Conservation (phyloP, 768 basidiomycete species). For the Tulasnella sp. region DNA sequence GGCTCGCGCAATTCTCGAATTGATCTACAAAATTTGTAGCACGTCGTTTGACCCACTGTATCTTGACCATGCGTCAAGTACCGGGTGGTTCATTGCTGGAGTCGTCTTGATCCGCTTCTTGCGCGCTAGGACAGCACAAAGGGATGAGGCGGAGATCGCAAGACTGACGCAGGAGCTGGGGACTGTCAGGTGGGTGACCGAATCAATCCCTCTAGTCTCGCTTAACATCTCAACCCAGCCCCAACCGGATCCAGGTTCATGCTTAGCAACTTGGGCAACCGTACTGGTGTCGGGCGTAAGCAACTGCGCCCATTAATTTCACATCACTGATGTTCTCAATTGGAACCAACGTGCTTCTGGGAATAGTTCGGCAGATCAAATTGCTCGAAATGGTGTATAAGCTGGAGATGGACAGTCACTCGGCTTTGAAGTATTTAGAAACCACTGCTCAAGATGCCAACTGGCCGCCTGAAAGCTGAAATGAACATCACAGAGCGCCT, state of each 20-base stretch:
- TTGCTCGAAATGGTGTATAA: not conserved
- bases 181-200: not conserved
- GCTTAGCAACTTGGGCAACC: slow-evolving; percentile 4
- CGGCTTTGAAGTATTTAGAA: too few relatives aligned
- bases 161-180: slow-evolving; percentile 2
- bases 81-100: slow-evolving; percentile 9
- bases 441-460: too few relatives aligned
- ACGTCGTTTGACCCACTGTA: slow-evolving; percentile 12
- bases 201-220: not conserved
- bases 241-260: slow-evolving; percentile 4
- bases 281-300: slow-evolving; percentile 6
- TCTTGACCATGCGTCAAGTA: slow-evolving; percentile 24
- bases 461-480: too few relatives aligned
- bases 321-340: too few relatives aligned
- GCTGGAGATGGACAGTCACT: not conserved
- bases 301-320: not conserved
- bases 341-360: not conserved
- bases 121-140: not conserved
- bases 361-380: slow-evolving; percentile 6
- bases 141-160: not conserved
- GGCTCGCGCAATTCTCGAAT: slow-evolving; percentile 1
- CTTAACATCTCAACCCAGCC: not conserved
- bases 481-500: too few relatives aligned
- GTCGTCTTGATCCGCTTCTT: slow-evolving; percentile 6
- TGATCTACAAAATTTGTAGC: slow-evolving; percentile 3